Evolutionary conservation across 192 early-diverging fungal genomes (phyloP).

Genomic region (Backusella tarrabulga): DNA sequence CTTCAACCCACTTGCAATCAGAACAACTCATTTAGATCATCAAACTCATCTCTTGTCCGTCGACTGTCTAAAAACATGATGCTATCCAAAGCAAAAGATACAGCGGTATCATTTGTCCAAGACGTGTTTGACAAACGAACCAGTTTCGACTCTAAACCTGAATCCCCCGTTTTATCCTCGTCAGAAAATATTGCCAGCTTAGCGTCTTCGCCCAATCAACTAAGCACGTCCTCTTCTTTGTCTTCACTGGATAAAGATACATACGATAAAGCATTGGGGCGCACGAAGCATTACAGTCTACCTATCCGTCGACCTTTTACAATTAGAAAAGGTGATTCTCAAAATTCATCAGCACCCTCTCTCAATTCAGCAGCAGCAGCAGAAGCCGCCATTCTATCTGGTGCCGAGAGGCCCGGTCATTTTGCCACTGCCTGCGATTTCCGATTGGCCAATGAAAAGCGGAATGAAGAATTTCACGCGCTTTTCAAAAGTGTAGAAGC

Average conservation of each 20-base stretch:
- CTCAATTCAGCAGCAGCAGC: not conserved
- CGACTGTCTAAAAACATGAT: not conserved
- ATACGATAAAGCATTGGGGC: not conserved
- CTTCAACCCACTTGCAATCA: not conserved
- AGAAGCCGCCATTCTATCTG: conserved; percentile 10
- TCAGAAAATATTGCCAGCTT: not conserved
- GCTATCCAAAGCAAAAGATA: conserved; percentile 11
- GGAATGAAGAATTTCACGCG: conserved; percentile 52
- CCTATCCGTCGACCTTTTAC: conserved; percentile 14
- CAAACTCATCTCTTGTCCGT: not conserved
- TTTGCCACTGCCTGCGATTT: conserved; percentile 25
- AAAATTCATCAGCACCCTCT: not conserved
- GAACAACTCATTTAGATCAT: not conserved
- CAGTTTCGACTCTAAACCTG: not conserved
- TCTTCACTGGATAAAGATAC: not conserved
- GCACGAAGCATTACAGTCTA: conserved; percentile 1
- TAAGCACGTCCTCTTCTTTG: not conserved
- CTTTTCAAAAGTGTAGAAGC: conserved; percentile 55
- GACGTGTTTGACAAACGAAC: conserved; percentile 5
- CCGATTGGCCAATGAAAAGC: conserved; percentile 41
- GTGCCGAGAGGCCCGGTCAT: conserved; percentile 13
- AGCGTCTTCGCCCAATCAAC: not conserved
- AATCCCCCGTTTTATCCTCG: not conserved
- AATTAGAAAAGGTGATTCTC: not conserved
- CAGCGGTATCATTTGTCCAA: not conserved